phyloP scores from a whole-genome alignment of 2,329 filamentous ascomycete species.

The Penicillium sclerotigenum region DNA sequence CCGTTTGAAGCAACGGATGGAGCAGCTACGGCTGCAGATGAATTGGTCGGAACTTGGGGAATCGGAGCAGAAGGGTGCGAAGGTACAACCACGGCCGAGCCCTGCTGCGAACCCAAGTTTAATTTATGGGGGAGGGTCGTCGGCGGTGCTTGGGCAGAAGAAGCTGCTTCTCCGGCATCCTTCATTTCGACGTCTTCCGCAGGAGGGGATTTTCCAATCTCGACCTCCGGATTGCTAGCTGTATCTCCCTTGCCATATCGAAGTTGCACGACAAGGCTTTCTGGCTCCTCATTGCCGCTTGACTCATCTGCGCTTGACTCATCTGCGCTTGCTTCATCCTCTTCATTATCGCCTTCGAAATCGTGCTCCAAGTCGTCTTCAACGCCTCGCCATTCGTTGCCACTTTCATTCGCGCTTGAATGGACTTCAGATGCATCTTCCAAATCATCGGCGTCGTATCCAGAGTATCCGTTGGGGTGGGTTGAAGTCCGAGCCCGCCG shows the following conservation, averaged over 20 bases:
- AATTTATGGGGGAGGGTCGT: background rate
- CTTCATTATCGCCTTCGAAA: slow-evolving; percentile 55
- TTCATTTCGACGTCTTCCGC: slow-evolving; percentile 14
- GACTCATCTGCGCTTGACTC: slow-evolving; percentile 48
- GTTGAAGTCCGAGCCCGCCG: slow-evolving; percentile 38
- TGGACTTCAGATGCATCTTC: slow-evolving; percentile 64
- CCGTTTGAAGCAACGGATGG: slow-evolving; percentile 9
- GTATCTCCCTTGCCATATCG: slow-evolving; percentile 39
- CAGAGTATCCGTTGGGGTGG: slow-evolving; percentile 39
- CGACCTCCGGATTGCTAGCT: slow-evolving; percentile 14
- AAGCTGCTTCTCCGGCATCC: background rate
- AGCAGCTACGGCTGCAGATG: background rate
- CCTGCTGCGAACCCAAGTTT: background rate
- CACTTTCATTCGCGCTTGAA: slow-evolving; percentile 55
- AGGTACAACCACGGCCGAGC: background rate
- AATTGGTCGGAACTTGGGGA: slow-evolving; percentile 3
- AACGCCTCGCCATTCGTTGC: slow-evolving; percentile 69
- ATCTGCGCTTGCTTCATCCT: slow-evolving; percentile 38
- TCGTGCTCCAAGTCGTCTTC: slow-evolving; percentile 71
- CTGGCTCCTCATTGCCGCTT: slow-evolving; percentile 52
- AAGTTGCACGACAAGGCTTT: slow-evolving; percentile 73
- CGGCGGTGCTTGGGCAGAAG: slow-evolving; percentile 1
- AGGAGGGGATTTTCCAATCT: slow-evolving; percentile 22
- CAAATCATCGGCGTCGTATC: slow-evolving; percentile 61
- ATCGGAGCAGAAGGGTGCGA: background rate